These are phyloP conservation scores for Aspergillus asperescens DNA, from an alignment of 495 filamentous ascomycete genomes.

Conservation along the genomic window DNA sequence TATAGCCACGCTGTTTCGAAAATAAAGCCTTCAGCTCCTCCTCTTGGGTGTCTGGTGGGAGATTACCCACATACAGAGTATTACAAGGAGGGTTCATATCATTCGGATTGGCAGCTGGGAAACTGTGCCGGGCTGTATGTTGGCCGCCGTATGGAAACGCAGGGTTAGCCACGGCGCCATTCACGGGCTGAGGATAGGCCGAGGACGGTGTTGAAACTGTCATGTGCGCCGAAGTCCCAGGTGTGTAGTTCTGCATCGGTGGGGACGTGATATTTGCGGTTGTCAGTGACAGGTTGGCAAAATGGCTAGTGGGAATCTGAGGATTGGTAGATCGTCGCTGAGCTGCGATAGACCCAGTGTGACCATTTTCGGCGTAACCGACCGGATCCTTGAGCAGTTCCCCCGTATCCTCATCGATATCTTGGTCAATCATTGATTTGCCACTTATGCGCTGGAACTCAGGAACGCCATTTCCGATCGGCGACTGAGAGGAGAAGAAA, in stretches of 20 bases:
- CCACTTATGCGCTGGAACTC: conserved; percentile 68
- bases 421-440: conserved; percentile 81
- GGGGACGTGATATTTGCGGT: conserved; percentile 57
- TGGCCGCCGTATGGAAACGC: conserved; percentile 53
- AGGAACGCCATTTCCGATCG: conserved; percentile 67
- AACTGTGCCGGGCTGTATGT: conserved; percentile 62
- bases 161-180: conserved; percentile 37
- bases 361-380: conserved; percentile 74
- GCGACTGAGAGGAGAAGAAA: conserved; percentile 79
- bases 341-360: conserved; percentile 39
- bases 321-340: conserved; percentile 68
- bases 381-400: conserved; percentile 79
- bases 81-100: conserved; percentile 98
- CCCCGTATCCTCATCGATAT: conserved; percentile 79
- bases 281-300: conserved; percentile 65
- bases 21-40: conserved; percentile 96
- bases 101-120: conserved; percentile 87
- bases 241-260: conserved; percentile 43
- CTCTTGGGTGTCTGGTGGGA: conserved; percentile 89
- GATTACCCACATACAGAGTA: conserved; percentile 93
- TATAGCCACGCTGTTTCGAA: conserved; percentile 91
- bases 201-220: conserved; percentile 50
- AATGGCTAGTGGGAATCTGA: conserved; percentile 64
- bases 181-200: conserved; percentile 58
- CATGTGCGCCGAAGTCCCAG: conserved; percentile 33